phyloP scores from a whole-genome alignment of 225 moss, liverwort and hornwort species.

The Bryoerythrophyllum caledonicum region DNA sequence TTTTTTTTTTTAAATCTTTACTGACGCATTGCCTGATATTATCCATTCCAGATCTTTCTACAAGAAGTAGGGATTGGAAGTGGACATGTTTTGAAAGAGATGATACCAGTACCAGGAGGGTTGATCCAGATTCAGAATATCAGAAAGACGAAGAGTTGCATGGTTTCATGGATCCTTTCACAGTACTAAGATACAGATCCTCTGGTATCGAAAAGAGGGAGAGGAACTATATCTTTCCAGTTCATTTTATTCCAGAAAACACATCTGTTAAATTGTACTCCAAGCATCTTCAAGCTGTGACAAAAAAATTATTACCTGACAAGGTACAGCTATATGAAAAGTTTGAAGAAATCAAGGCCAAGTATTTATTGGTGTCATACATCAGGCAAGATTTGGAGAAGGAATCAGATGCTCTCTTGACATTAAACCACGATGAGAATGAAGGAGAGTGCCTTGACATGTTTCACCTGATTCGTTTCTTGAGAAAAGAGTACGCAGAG shows the following conservation, averaged over 20 bases:
- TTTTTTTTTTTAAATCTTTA: too few relatives aligned
- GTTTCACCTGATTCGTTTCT: conserved; percentile 8
- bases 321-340: not conserved
- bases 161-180: not conserved
- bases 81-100: not conserved
- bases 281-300: not conserved
- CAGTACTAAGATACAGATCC: not conserved
- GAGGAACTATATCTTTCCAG: rapidly evolving
- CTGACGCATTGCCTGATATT: rapidly evolving
- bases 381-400: rapidly evolving
- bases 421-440: rapidly evolving
- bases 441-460: not conserved
- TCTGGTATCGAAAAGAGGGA: rapidly evolving
- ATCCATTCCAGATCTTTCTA: not conserved
- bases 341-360: not conserved
- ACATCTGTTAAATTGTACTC: not conserved
- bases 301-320: rapidly evolving
- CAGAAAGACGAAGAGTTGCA: not conserved
- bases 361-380: rapidly evolving
- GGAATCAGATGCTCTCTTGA: rapidly evolving
- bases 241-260: rapidly evolving
- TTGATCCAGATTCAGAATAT: not conserved
- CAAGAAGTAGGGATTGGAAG: not conserved
- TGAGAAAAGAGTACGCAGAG: not conserved
- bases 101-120: rapidly evolving